phyloP scores from a whole-genome alignment of 352 stramenopile species.

The Globisporangium irregulare region DNA sequence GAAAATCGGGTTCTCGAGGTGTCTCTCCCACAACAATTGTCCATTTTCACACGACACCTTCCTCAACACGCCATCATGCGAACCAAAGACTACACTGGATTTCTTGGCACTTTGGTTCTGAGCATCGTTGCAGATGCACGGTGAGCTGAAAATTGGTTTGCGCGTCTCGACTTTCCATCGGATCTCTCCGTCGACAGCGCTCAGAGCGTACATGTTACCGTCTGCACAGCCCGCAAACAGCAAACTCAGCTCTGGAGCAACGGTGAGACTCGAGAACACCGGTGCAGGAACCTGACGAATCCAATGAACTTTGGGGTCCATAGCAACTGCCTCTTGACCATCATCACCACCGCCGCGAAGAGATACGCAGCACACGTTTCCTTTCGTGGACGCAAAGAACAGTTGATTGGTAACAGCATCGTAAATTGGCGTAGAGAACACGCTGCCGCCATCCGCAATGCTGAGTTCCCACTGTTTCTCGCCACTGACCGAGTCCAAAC shows the following conservation, averaged over 20 bases:
- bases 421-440: slow-evolving; percentile 48
- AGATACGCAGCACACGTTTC: slow-evolving; percentile 27
- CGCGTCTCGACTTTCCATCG: slow-evolving; percentile 36
- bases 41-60: slow-evolving; percentile 33
- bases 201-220: slow-evolving; percentile 38
- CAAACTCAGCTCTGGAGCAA: slow-evolving; percentile 6
- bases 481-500: slow-evolving; percentile 25
- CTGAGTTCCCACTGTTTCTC: slow-evolving; percentile 24
- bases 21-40: slow-evolving; percentile 30
- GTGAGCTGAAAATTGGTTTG: slow-evolving; percentile 63
- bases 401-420: slow-evolving; percentile 21
- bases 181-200: slow-evolving; percentile 19
- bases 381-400: slow-evolving; percentile 41
- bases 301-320: not conserved
- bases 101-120: not conserved
- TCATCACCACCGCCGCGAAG: not conserved
- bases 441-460: slow-evolving; percentile 28
- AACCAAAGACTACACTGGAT: slow-evolving; percentile 34
- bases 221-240: slow-evolving; percentile 52
- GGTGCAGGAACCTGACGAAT: slow-evolving; percentile 31
- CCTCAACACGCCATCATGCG: slow-evolving; percentile 46
- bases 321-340: not conserved
- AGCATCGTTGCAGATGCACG: slow-evolving; percentile 27
- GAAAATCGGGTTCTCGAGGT: slow-evolving; percentile 38
- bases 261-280: slow-evolving; percentile 50